Evolutionary conservation across 352 stramenopile species (phyloP).

Genomic region (Phytopythium ostracodes): DNA sequence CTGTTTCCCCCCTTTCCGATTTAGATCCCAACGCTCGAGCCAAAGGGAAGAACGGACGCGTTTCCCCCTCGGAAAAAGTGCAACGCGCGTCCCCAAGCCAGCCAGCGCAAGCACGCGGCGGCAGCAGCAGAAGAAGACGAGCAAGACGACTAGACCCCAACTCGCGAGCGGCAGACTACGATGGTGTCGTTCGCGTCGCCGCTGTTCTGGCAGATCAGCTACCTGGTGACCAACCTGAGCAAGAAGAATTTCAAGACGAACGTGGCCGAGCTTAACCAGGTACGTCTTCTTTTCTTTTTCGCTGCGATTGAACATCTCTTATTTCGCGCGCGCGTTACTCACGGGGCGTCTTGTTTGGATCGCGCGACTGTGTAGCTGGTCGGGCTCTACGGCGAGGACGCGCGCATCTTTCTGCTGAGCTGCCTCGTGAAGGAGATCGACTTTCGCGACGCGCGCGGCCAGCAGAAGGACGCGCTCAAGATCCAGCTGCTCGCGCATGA

Average conservation of each 20-base stretch:
- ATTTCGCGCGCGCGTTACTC: neutral
- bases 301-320: no score
- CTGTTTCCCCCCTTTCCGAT: constrained; percentile 1
- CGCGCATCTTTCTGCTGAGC: constrained; percentile 89
- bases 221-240: constrained; percentile 90
- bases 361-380: constrained; percentile 63
- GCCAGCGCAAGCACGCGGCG: neutral
- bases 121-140: neutral
- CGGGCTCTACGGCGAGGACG: constrained; percentile 89
- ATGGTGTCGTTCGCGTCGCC: constrained; percentile 91
- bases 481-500: constrained; percentile 89
- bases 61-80: constrained; percentile 11
- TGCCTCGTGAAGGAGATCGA: constrained; percentile 90
- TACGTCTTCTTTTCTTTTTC: constrained; percentile 21
- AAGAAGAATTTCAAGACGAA: constrained; percentile 95
- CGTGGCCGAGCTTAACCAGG: constrained; percentile 91
- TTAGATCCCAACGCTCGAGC: constrained; percentile 7
- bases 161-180: neutral
- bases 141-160: neutral
- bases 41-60: constrained; percentile 6
- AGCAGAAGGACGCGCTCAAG: constrained; percentile 86
- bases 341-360: constrained; percentile 2
- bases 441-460: constrained; percentile 80
- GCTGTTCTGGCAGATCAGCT: constrained; percentile 93
- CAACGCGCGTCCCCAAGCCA: neutral